Percentiles rank a stretch among this genome's conserved stretches.
phyloP scores from a whole-genome alignment of 371 early-diverging fungal species.

The Saksenaea oblongispora region DNA sequence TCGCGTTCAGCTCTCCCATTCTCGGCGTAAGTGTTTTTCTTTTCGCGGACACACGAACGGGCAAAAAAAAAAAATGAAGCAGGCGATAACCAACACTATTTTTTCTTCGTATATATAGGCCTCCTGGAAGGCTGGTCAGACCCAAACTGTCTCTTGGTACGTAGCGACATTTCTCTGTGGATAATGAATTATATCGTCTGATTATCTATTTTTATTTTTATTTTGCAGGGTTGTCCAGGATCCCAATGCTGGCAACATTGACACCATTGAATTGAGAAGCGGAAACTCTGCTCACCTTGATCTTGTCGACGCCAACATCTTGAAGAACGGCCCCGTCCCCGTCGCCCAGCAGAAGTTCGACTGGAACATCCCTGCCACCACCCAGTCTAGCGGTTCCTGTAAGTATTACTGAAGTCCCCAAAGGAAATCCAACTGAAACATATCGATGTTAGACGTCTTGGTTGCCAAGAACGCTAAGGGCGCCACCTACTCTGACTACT shows the following conservation, averaged over 20 bases:
- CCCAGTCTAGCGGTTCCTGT: neutral
- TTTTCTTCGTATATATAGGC: neutral
- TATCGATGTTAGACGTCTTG: neutral
- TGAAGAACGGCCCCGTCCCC: neutral
- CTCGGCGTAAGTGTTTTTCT: constrained; percentile 6
- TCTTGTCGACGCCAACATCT: constrained; percentile 1
- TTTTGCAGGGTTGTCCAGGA: constrained; percentile 7
- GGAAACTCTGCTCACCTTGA: constrained; percentile 9
- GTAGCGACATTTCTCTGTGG: neutral
- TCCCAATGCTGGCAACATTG: constrained; percentile 3
- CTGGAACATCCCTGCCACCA: constrained; percentile 11
- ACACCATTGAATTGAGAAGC: constrained; percentile 9
- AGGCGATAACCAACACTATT: neutral
- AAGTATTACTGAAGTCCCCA: neutral
- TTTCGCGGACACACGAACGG: neutral
- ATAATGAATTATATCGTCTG: neutral
- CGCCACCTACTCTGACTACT: neutral
- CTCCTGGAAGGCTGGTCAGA: constrained; percentile 11
- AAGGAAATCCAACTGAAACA: neutral
- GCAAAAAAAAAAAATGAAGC: neutral
- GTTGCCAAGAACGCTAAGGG: neutral
- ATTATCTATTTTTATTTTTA: neutral
- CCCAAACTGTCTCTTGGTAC: constrained; percentile 7
- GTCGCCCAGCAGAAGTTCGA: neutral
- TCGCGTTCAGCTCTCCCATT: constrained; percentile 10